Percentiles rank a stretch among this genome's conserved stretches.
phyloP scores from a whole-genome alignment of 352 stramenopile species.

The Phytophthora tentaculata region DNA sequence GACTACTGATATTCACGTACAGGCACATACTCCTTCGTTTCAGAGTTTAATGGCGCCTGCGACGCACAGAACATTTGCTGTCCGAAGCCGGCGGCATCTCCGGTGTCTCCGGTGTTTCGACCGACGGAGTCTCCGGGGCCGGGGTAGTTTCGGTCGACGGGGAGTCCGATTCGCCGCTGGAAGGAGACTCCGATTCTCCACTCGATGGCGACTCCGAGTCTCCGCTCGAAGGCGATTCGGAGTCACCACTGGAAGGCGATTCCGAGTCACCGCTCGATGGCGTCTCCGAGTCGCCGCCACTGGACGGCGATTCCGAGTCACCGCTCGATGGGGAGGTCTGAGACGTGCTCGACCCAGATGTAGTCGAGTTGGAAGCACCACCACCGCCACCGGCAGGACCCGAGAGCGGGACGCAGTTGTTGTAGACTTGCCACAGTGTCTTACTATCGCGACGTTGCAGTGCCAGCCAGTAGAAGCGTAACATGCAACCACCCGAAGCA shows the following conservation, averaged over 20 bases:
- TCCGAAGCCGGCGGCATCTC: slow-evolving; percentile 6
- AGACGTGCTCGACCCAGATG: slow-evolving; percentile 10
- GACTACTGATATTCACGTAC: slow-evolving; percentile 20
- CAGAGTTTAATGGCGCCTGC: slow-evolving; percentile 23
- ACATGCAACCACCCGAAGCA: slow-evolving; percentile 32
- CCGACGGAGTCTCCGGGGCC: slow-evolving; percentile 17
- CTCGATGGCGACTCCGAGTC: slow-evolving; percentile 15
- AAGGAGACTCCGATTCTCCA: slow-evolving; percentile 13
- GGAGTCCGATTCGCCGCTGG: slow-evolving; percentile 11
- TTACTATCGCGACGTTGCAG: slow-evolving; percentile 34
- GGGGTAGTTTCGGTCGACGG: slow-evolving; percentile 12
- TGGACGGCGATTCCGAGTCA: slow-evolving; percentile 16
- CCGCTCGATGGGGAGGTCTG: slow-evolving; percentile 26
- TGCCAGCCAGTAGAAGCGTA: slow-evolving; percentile 45
- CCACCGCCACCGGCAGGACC: slow-evolving; percentile 19
- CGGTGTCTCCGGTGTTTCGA: slow-evolving; percentile 19
- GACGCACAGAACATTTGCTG: slow-evolving; percentile 28
- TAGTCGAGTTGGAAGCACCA: slow-evolving; percentile 19
- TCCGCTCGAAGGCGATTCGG: slow-evolving; percentile 9
- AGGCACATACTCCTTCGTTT: not conserved
- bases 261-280: slow-evolving; percentile 10
- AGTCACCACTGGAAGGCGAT: slow-evolving; percentile 8
- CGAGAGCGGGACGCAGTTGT: slow-evolving; percentile 36
- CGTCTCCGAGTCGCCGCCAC: slow-evolving; percentile 9
- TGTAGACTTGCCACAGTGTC: slow-evolving; percentile 45